Evolutionary conservation across 2,329 filamentous ascomycete species (phyloP), one percentile per base, ranked within the genome.

Genomic region (Aotearoamyces nothofagi): DNA sequence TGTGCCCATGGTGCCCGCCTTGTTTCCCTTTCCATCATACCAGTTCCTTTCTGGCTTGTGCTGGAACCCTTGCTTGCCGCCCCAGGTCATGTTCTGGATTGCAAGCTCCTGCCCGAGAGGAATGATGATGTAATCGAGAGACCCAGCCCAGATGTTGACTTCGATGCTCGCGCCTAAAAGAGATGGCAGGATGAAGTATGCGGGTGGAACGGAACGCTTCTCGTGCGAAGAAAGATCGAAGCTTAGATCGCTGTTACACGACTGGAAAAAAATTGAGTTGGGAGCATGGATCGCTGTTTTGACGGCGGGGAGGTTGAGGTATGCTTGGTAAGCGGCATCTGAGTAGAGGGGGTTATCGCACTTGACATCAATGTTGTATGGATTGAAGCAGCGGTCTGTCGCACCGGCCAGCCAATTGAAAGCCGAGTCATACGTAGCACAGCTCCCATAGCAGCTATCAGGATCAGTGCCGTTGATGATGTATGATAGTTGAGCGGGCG

Each of bases 51-150:
- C 43, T 0, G 69, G 69, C 0, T 50, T 48, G 2, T 48, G 42
- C 25, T 61, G 58, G 53, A 77, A 76, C 0, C 70, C 71, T 33
- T 73, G 68, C 1, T 52, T 44, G 3, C 69, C 71, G 29, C 60
- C 60, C 63, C 65, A 76, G 1, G 69, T 75, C 69, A 76, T 74
- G 47, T 76, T 76, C 43, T 77, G 69, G 28, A 75, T 67, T 1
- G 61, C 60, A 15, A 70, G 49, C 7, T 33, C 26, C 6, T 16
- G 15, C 10, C 70, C 71, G 33, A 74, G 69, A 38, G 54, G 51
- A 15, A 70, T 54, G 5, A 76, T 53, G 31, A 73, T 56, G 41
- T 57, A 69, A 43, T 77, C 70, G 12, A 69, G 55, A 34, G 60
- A 50, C 4, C 67, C 71, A 40, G 74, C 67, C 1, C 56, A 65